Conservation (phyloP, 805 yeast species). For the Zygosaccharomyces siamensis region DNA sequence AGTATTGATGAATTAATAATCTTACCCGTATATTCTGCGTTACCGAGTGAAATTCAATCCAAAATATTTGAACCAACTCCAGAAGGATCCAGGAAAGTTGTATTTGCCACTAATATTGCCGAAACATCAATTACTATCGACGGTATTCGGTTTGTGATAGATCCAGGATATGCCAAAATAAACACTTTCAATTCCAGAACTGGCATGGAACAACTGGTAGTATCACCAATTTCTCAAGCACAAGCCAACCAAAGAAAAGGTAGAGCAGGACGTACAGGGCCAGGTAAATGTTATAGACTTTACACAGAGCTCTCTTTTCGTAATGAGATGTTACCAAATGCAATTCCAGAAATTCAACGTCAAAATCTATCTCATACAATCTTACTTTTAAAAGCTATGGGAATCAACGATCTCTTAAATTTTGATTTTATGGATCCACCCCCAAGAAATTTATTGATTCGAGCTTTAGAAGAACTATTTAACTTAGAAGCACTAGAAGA, state of each 20-base stretch:
- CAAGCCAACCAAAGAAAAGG: constrained; percentile 96
- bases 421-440: constrained; percentile 96
- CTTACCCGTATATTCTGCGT: constrained; percentile 83
- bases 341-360: constrained; percentile 88
- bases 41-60: constrained; percentile 87
- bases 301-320: constrained; percentile 78
- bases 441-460: constrained; percentile 61
- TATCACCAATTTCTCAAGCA: constrained; percentile 87
- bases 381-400: constrained; percentile 84
- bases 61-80: constrained; percentile 89
- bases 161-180: constrained; percentile 90
- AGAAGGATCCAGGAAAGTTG: constrained; percentile 74
- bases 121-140: constrained; percentile 96
- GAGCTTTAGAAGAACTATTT: constrained; percentile 79
- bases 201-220: constrained; percentile 85
- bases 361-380: constrained; percentile 81
- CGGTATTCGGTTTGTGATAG: constrained; percentile 86
- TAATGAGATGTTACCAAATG: constrained; percentile 71
- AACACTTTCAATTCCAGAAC: constrained; percentile 82
- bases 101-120: constrained; percentile 93
- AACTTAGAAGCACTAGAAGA: constrained; percentile 79
- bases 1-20: constrained; percentile 62
- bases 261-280: constrained; percentile 95
- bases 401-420: constrained; percentile 68
- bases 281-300: constrained; percentile 90